These are phyloP conservation scores for Onygena corvina DNA, from an alignment of 2,329 filamentous ascomycete genomes.

Conservation along the genomic window DNA sequence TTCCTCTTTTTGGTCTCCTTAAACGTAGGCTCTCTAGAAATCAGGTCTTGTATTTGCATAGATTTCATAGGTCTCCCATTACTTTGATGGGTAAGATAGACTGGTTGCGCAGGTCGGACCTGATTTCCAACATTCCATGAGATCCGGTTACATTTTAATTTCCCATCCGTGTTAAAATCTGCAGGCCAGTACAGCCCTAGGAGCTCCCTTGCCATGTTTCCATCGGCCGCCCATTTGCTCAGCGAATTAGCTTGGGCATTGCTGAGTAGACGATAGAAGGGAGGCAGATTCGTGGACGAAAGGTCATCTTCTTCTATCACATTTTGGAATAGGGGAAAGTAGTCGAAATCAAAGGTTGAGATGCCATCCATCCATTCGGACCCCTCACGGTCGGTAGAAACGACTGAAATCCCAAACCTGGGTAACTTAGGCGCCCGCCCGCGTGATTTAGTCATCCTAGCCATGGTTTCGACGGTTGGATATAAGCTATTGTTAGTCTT, in stretches of 20 bases:
- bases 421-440: slow-evolving; percentile 10
- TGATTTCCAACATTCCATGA: slow-evolving; percentile 10
- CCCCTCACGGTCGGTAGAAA: slow-evolving; percentile 7
- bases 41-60: background rate
- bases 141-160: slow-evolving; percentile 11
- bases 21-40: background rate
- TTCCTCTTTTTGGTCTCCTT: slow-evolving; percentile 3
- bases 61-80: slow-evolving; percentile 12
- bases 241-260: slow-evolving; percentile 9
- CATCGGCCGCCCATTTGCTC: slow-evolving; percentile 7
- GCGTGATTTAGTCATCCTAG: slow-evolving; percentile 7
- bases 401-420: slow-evolving; percentile 9
- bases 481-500: no score
- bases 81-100: slow-evolving; percentile 10
- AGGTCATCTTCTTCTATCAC: slow-evolving; percentile 10
- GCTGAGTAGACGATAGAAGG: slow-evolving; percentile 11
- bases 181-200: slow-evolving; percentile 13
- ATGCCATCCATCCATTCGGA: slow-evolving; percentile 14
- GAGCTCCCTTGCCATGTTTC: slow-evolving; percentile 12
- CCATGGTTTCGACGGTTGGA: no score
- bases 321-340: slow-evolving; percentile 9
- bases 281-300: slow-evolving; percentile 10
- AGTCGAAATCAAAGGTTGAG: slow-evolving; percentile 12
- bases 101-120: background rate
- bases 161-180: slow-evolving; percentile 13